Percentiles rank a stretch among this genome's conserved stretches.
Conservation (phyloP, 2,329 filamentous ascomycete genomes). For the Aspergillus sclerotialis region DNA sequence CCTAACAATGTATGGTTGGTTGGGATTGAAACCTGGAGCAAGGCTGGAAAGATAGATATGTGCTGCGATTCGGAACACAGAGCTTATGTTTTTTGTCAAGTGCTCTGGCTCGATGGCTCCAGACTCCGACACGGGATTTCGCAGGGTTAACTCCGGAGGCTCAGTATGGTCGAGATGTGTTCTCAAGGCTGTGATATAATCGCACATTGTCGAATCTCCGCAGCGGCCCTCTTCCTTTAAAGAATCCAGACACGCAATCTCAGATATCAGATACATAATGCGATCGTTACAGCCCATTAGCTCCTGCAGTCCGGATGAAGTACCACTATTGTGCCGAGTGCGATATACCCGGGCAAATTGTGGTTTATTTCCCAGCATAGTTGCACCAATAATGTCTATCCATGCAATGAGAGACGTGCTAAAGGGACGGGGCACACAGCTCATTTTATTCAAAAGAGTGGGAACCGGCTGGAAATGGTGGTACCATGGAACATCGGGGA, state of each 20-base stretch:
- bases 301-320: constrained; percentile 69
- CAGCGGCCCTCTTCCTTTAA: constrained; percentile 70
- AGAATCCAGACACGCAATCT: constrained; percentile 90
- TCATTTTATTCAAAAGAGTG: constrained; percentile 74
- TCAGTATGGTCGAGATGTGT: constrained; percentile 79
- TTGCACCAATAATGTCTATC: constrained; percentile 94
- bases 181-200: constrained; percentile 79
- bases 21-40: constrained; percentile 75
- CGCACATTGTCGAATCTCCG: constrained; percentile 74
- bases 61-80: constrained; percentile 81
- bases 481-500: constrained; percentile 94
- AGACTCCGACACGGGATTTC: constrained; percentile 49
- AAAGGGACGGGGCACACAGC: constrained; percentile 66
- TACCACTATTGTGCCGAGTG: constrained; percentile 67
- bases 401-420: constrained; percentile 83
- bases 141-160: constrained; percentile 52
- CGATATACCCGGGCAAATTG: constrained; percentile 87
- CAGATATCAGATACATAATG: constrained; percentile 96
- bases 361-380: constrained; percentile 79
- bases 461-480: constrained; percentile 88
- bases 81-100: constrained; percentile 78
- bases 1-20: constrained; percentile 63
- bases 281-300: constrained; percentile 96
- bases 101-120: constrained; percentile 74
- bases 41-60: constrained; percentile 92